These are phyloP conservation scores for Larix sibirica DNA, from an alignment of 83 land plant genomes.

Conservation along the genomic window DNA sequence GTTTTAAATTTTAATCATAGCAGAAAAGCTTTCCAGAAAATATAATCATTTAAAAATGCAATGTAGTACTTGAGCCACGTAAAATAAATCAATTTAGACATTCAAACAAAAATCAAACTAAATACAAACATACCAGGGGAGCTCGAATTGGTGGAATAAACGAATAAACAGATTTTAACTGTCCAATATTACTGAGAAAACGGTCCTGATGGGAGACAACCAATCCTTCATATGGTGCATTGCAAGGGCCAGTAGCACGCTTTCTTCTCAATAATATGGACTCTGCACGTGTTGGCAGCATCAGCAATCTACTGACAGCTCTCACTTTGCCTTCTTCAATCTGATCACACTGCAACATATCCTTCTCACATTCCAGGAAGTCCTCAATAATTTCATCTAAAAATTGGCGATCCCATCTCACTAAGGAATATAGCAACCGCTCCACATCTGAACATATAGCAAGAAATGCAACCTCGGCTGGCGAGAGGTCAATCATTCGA, in stretches of 20 bases:
- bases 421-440: slow-evolving; percentile 62
- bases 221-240: slow-evolving; percentile 73
- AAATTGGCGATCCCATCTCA: slow-evolving; percentile 44
- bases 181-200: slow-evolving; percentile 41
- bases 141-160: slow-evolving; percentile 90
- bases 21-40: neutral
- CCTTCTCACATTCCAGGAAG: slow-evolving; percentile 43
- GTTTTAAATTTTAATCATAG: neutral
- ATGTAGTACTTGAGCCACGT: neutral
- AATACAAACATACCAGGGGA: slow-evolving; percentile 67
- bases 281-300: slow-evolving; percentile 66
- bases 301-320: slow-evolving; percentile 78
- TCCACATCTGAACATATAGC: slow-evolving; percentile 65
- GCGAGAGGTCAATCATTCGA: slow-evolving; percentile 74
- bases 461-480: slow-evolving; percentile 73
- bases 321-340: slow-evolving; percentile 55
- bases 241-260: slow-evolving; percentile 49
- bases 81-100: neutral
- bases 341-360: slow-evolving; percentile 8
- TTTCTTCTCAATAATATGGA: slow-evolving; percentile 44
- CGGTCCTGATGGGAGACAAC: slow-evolving; percentile 70
- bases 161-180: slow-evolving; percentile 74
- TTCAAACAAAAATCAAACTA: neutral
- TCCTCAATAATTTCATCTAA: slow-evolving; percentile 49
- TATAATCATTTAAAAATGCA: neutral